A percentile compares a stretch with the other conserved stretches of the same genome.
These are phyloP conservation scores for Xylariaceae sp. DNA, from an alignment of 2,329 filamentous ascomycete species.

Conservation along the genomic window DNA sequence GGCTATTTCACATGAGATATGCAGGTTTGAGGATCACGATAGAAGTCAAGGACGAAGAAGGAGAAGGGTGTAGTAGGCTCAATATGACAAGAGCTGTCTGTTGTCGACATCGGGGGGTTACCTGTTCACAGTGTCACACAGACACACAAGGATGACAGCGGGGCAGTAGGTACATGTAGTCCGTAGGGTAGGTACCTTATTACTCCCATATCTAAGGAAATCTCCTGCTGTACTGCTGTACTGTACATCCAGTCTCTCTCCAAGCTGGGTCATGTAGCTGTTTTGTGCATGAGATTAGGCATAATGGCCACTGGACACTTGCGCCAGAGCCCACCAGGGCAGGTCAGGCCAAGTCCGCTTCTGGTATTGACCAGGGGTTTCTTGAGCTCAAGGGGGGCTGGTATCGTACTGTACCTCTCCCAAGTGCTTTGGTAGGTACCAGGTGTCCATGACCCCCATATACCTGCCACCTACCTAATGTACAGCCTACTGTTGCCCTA, in stretches of 20 bases:
- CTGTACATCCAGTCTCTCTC: too few species aligned
- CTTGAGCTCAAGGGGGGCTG: conserved; percentile 6
- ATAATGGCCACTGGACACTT: conserved; percentile 11
- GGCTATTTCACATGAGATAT: conserved; percentile 14
- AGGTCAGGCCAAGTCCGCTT: conserved; percentile 9
- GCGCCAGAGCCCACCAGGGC: conserved; percentile 15
- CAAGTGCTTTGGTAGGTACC: too few species aligned
- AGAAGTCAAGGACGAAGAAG: conserved; percentile 5
- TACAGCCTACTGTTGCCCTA: too few species aligned
- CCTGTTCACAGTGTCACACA: background rate
- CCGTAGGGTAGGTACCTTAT: background rate
- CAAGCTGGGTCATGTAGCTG: too few species aligned
- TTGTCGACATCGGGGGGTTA: conserved; percentile 14
- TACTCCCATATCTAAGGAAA: background rate
- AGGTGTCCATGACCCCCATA: too few species aligned
- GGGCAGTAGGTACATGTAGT: background rate
- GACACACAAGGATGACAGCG: conserved; percentile 1
- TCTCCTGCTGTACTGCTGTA: conserved; percentile 1
- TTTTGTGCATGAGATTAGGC: conserved; percentile 11
- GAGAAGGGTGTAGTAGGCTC: conserved; percentile 8
- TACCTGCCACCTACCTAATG: too few species aligned
- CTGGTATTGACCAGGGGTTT: conserved; percentile 9
- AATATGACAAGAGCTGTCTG: conserved; percentile 13
- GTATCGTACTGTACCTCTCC: too few species aligned
- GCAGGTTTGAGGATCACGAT: conserved; percentile 2